Evolutionary conservation across 306 rosid species (phyloP).

Genomic region (Cicer pinnatifidum): DNA sequence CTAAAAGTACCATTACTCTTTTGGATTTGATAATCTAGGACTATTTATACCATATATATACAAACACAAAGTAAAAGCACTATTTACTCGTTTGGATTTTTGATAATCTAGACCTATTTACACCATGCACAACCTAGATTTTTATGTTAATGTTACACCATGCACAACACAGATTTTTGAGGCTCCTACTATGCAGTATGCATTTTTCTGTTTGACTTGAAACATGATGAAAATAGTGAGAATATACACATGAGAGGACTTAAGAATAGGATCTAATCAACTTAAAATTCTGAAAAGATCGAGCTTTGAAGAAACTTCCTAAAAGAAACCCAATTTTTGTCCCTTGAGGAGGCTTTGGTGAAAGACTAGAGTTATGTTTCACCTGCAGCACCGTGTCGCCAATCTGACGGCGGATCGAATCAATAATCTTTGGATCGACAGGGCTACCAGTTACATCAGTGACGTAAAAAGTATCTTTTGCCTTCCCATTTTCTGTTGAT

Average conservation of each 20-base stretch:
- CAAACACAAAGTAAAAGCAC: too few species aligned
- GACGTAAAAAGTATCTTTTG: slow-evolving; percentile 76
- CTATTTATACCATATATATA: slow-evolving; percentile 23
- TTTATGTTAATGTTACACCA: too few species aligned
- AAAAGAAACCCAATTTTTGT: slow-evolving; percentile 69
- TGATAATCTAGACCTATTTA: too few species aligned
- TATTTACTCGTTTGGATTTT: too few species aligned
- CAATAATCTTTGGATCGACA: slow-evolving; percentile 73
- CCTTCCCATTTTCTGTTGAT: slow-evolving; percentile 73
- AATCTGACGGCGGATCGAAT: slow-evolving; percentile 78
- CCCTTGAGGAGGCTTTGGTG: slow-evolving; percentile 56
- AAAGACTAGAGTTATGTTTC: slow-evolving; percentile 58
- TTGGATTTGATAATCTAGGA: slow-evolving; percentile 29
- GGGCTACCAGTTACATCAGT: slow-evolving; percentile 85
- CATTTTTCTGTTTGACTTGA: slow-evolving; percentile 33
- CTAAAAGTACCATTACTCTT: slow-evolving; percentile 30
- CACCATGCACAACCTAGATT: too few species aligned
- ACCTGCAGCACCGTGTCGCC: slow-evolving; percentile 69
- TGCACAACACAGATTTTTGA: not conserved
- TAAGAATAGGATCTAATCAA: slow-evolving; percentile 78
- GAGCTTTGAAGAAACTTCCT: slow-evolving; percentile 73
- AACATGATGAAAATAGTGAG: slow-evolving; percentile 37
- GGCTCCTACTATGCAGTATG: slow-evolving; percentile 33
- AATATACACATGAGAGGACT: slow-evolving; percentile 43
- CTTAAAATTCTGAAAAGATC: slow-evolving; percentile 72